These are phyloP conservation scores for Cyberlindnera lachancei DNA, from an alignment of 805 yeast species.

Conservation along the genomic window DNA sequence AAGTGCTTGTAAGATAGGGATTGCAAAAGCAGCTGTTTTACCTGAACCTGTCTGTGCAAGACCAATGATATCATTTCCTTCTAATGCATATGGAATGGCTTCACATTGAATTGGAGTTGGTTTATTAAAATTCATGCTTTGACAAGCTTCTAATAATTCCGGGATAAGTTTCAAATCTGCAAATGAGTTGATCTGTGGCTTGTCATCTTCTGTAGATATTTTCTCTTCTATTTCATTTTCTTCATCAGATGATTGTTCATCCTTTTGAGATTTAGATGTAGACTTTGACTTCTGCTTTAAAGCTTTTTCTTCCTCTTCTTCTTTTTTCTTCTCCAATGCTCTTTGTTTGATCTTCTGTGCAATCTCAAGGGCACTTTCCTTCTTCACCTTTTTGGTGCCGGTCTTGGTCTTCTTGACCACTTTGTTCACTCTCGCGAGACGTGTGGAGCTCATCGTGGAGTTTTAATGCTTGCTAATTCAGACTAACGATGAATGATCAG, in stretches of 20 bases:
- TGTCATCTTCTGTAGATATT: conserved; percentile 9
- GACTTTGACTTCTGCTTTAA: no score
- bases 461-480: no score
- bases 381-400: conserved; percentile 21
- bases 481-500: no score
- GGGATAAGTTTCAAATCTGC: conserved; percentile 59
- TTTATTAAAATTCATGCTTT: conserved; percentile 59
- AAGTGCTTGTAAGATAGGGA: conserved; percentile 84
- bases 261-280: conserved; percentile 5
- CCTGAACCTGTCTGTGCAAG: conserved; percentile 98
- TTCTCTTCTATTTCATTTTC: conserved; percentile 7
- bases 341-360: conserved; percentile 49
- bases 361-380: conserved; percentile 36
- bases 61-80: conserved; percentile 91
- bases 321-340: conserved; percentile 24
- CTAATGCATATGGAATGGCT: conserved; percentile 83
- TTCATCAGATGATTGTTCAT: conserved; percentile 24
- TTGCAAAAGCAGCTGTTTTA: conserved; percentile 96
- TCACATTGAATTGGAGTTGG: conserved; percentile 95
- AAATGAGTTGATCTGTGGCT: conserved; percentile 34
- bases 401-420: conserved; percentile 14
- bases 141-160: conserved; percentile 74
- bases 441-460: background rate
- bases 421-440: background rate
- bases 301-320: conserved; percentile 4